Base-by-base conservation (phyloP, 2,329 filamentous ascomycete genomes). In the Verticillium longisporum region DNA sequence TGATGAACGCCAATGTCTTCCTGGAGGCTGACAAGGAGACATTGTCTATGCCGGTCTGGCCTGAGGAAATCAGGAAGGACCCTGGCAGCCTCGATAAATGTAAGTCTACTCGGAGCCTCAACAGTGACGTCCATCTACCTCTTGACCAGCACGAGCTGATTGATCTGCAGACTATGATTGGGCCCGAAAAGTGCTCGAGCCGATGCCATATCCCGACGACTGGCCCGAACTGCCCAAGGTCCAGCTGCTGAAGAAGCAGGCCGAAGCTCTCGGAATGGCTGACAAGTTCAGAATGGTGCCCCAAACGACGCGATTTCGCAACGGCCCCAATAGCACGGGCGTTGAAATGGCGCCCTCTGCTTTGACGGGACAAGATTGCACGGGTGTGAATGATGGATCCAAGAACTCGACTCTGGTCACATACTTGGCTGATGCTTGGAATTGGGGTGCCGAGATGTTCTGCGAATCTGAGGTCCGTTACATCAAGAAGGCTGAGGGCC, bases 361-460 rank as follows among this genome's bases (percentile, higher is more conserved):
- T 0, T 73, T 86, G 26, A 84, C 83, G 0, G 87, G 87, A 1
- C 84, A 87, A 70, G 87, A 90, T 65, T 73, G 72, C 45, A 88
- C 86, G 0, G 87, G 87, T 1, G 66, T 88, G 61, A 89, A 90
- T 65, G 87, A 90, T 69, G 85, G 85, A 1, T 88, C 84, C 34
- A 89, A 89, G 72, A 88, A 81, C 18, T 87, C 83, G 11, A 88
- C 84, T 0, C 75, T 86, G 1, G 84, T 88, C 41, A 90, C 87
- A 0, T 90, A 90, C 66, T 74, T 90, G 7, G 80, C 84, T 7
- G 87, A 90, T 70, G 86, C 88, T 1, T 89, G 86, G 87, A 88
- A 88, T 66, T 88, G 86, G 85, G 88, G 87, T 9, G 85, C 87
- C 13, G 86, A 90, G 67, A 83, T 90, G 71, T 90, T 90, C 64